Conservation (phyloP, 2,329 filamentous ascomycete species). For the Aspergillus floridensis region DNA sequence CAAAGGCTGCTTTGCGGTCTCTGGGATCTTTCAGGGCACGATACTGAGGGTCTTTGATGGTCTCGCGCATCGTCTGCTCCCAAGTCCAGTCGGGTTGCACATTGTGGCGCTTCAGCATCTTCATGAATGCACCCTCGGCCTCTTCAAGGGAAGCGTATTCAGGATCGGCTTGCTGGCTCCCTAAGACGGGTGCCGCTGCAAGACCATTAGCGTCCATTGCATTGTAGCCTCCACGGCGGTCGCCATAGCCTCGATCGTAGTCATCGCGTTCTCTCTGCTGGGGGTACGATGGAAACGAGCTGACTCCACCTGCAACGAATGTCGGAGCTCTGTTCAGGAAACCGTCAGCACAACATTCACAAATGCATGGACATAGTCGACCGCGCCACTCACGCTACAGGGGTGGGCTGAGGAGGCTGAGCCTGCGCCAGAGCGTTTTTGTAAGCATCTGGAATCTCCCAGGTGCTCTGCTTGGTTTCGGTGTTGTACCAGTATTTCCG, state of each 20-base stretch:
- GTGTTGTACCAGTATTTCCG: slow-evolving; percentile 95
- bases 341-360: slow-evolving; percentile 36
- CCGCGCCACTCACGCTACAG: slow-evolving; percentile 44
- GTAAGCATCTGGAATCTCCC: slow-evolving; percentile 87
- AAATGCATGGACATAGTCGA: not conserved
- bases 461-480: slow-evolving; percentile 86
- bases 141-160: slow-evolving; percentile 80
- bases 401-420: slow-evolving; percentile 43
- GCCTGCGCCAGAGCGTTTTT: slow-evolving; percentile 68
- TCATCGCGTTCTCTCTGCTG: slow-evolving; percentile 50
- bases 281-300: slow-evolving; percentile 42
- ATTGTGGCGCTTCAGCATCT: slow-evolving; percentile 78
- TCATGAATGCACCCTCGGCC: slow-evolving; percentile 88
- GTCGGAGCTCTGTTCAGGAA: slow-evolving; percentile 44
- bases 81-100: slow-evolving; percentile 91
- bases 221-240: slow-evolving; percentile 49
- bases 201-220: slow-evolving; percentile 43
- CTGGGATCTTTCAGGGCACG: slow-evolving; percentile 89
- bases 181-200: slow-evolving; percentile 35
- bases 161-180: slow-evolving; percentile 58
- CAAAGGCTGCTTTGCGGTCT: slow-evolving; percentile 85
- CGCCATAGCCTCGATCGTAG: slow-evolving; percentile 45
- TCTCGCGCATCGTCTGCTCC: slow-evolving; percentile 81
- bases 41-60: slow-evolving; percentile 88
- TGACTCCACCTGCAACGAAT: slow-evolving; percentile 60